Base-by-base conservation (phyloP, 2,329 filamentous ascomycete species). In the Aspergillus oerlinghausenensis region DNA sequence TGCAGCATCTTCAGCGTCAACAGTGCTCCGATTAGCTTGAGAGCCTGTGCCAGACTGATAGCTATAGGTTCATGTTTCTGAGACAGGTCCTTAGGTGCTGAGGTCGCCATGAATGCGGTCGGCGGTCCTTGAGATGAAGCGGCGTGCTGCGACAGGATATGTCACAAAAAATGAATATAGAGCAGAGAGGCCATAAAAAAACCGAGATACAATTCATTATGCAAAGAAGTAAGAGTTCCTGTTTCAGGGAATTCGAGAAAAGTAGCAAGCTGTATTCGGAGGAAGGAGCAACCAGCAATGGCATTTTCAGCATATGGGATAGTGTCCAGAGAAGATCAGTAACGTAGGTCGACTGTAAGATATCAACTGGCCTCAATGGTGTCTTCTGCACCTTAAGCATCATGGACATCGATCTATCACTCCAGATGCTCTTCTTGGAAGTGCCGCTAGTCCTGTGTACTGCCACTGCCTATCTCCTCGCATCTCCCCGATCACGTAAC, bases 1-100 rank as follows among this genome's bases (percentile, higher is more conserved):
- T 68, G 65, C n/a, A 71, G 57, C 9, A 67, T 9, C 35, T 68
- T 69, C 25, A 72, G 62, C 38, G 60, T 60, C 8, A 62, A 48
- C 4, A 70, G 55, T n/a, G 61, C 50, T 29, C 53, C 48, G 17
- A 66, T 58, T 11, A 71, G 62, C 3, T 57, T 48, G 49, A 65
- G 51, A 9, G 60, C 55, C 19, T 57, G 52, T 10, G 43, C 19
- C 17, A 59, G 40, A 23, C 52, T 56, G 54, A 60, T 54, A n/a
- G 40, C 47, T 17, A 58, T 54, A 29, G 50, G 19, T 32, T 50
- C 48, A 32, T 57, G 32, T 26, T 50, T 28, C 25, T 26, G 47
- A 26, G 17, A 28, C 14, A 11, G 47, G n/a, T 45, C 29, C 19
- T 54, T 48, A 5, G 26, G 42, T 26, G 7, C 26, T 29, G 14